Percentiles rank a stretch among this genome's conserved stretches.
These are phyloP conservation scores for Leccinum cinnamomeum DNA, from an alignment of 1,284 basidiomycete genomes.

Conservation along the genomic window DNA sequence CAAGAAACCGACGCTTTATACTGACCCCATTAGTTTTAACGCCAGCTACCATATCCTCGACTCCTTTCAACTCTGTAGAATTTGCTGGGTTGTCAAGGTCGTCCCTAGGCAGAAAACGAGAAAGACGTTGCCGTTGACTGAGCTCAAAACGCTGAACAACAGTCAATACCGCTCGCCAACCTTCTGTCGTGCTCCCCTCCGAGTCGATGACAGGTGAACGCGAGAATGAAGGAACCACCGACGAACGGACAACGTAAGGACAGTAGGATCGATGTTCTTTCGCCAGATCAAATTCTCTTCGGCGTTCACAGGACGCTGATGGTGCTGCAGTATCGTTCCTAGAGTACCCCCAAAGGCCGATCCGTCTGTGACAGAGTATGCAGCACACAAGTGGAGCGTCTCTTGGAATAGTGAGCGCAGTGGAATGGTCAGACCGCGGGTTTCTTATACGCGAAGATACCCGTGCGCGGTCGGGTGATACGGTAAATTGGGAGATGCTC, in stretches of 20 bases:
- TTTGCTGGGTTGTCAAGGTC: slow-evolving; percentile 11
- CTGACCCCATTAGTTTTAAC: slow-evolving; percentile 72
- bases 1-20: slow-evolving; percentile 17
- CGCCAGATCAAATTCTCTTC: slow-evolving; percentile 65
- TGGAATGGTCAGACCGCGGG: background rate
- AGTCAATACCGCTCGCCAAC: slow-evolving; percentile 72
- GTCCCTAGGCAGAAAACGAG: slow-evolving; percentile 24
- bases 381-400: slow-evolving; percentile 63
- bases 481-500: slow-evolving; percentile 23
- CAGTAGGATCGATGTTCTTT: slow-evolving; percentile 81
- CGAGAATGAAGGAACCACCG: slow-evolving; percentile 59
- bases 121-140: slow-evolving; percentile 53
- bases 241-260: slow-evolving; percentile 73
- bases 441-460: slow-evolving; percentile 21
- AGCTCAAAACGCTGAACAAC: slow-evolving; percentile 64
- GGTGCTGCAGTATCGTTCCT: slow-evolving; percentile 26
- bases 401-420: slow-evolving; percentile 12
- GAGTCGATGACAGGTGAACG: slow-evolving; percentile 27
- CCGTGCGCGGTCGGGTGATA: slow-evolving; percentile 17
- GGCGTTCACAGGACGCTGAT: slow-evolving; percentile 35
- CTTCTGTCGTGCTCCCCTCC: slow-evolving; percentile 51
- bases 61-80: slow-evolving; percentile 44
- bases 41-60: slow-evolving; percentile 70
- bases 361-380: slow-evolving; percentile 66
- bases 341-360: slow-evolving; percentile 74